These are phyloP conservation scores for Sphenostylis stenocarpa DNA, from an alignment of 306 rosid species.

Conservation along the genomic window DNA sequence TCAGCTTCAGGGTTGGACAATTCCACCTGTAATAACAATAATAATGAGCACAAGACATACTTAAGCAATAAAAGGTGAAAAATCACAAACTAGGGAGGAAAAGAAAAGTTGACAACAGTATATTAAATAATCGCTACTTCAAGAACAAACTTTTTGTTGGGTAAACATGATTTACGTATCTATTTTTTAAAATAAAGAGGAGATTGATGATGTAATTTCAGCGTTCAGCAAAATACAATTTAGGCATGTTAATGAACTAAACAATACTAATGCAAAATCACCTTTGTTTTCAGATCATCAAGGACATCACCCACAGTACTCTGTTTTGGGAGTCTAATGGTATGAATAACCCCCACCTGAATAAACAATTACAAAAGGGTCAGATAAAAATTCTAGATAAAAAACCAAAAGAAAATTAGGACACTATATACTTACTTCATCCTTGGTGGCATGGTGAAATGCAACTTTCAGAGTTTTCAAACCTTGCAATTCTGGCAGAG, in stretches of 20 bases:
- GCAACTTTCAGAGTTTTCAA: slow-evolving; percentile 88
- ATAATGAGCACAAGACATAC: slow-evolving; percentile 9
- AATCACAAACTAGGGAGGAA: not conserved
- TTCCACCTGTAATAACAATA: slow-evolving; percentile 60
- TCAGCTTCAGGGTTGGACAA: slow-evolving; percentile 79
- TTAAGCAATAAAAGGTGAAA: too few species aligned
- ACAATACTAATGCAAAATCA: slow-evolving; percentile 22
- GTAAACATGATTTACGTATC: not conserved
- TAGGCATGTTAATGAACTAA: not conserved
- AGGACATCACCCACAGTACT: slow-evolving; percentile 91
- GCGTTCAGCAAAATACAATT: slow-evolving; percentile 9
- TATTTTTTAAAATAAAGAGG: not conserved
- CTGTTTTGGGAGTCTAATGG: slow-evolving; percentile 84
- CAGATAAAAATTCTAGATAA: not conserved
- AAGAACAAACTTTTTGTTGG: slow-evolving; percentile 19
- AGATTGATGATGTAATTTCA: not conserved
- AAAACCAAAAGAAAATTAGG: slow-evolving; percentile 18
- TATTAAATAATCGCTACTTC: not conserved
- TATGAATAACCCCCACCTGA: slow-evolving; percentile 73
- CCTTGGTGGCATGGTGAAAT: slow-evolving; percentile 82
- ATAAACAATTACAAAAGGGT: not conserved
- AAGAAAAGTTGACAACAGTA: not conserved
- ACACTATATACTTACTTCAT: slow-evolving; percentile 64
- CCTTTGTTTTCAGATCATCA: slow-evolving; percentile 84
- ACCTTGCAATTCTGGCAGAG: slow-evolving; percentile 92